Conservation (phyloP, 2,329 filamentous ascomycete genomes). For the Botrytis pseudocinerea region DNA sequence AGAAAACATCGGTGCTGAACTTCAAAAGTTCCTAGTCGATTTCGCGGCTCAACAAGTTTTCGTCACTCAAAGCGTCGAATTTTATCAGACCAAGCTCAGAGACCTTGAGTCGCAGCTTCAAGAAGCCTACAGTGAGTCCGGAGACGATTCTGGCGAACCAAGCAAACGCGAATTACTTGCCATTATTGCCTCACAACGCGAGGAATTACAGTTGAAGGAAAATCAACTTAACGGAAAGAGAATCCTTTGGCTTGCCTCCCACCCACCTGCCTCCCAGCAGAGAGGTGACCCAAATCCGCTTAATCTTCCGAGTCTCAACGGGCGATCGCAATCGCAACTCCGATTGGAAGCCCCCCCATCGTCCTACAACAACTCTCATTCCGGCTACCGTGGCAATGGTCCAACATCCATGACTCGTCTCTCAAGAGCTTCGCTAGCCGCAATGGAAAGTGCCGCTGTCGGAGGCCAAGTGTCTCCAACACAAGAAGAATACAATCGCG, state of each 20-base stretch:
- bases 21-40: slow-evolving; percentile 11
- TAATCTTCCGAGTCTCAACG: not conserved
- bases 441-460: slow-evolving; percentile 16
- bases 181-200: slow-evolving; percentile 6
- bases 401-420: slow-evolving; percentile 16
- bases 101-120: slow-evolving; percentile 8
- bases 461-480: not conserved
- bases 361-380: not conserved
- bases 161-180: slow-evolving; percentile 1
- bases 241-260: slow-evolving; percentile 20
- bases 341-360: not conserved
- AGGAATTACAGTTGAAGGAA: slow-evolving; percentile 21
- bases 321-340: not conserved
- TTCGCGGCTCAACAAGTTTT: slow-evolving; percentile 12
- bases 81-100: not conserved
- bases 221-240: slow-evolving; percentile 21
- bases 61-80: slow-evolving; percentile 11
- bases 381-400: slow-evolving; percentile 1
- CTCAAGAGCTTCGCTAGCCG: slow-evolving; percentile 15
- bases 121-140: not conserved
- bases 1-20: slow-evolving; percentile 7
- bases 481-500: not conserved
- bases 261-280: slow-evolving; percentile 15
- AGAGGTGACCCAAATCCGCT: not conserved
- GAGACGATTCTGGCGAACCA: not conserved